Conservation (phyloP, 2,329 filamentous ascomycete species). For the Chaetomiaceae sp. region DNA sequence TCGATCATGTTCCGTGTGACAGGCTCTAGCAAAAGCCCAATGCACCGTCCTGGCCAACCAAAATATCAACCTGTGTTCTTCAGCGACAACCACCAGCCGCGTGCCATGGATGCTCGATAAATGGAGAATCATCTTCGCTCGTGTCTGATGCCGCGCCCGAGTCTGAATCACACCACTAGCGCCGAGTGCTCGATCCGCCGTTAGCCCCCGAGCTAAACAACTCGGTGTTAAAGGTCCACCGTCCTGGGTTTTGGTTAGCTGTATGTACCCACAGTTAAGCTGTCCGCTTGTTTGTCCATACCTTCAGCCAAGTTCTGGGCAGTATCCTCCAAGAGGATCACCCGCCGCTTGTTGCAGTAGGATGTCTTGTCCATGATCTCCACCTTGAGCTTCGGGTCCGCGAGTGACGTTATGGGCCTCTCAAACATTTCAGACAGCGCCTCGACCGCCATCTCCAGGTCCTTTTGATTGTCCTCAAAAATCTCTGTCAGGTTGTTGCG, state of each 20-base stretch:
- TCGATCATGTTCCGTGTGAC: not conserved
- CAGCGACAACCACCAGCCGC: too few species aligned
- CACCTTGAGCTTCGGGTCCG: constrained; percentile 85
- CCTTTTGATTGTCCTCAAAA: constrained; percentile 98
- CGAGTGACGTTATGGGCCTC: constrained; percentile 84
- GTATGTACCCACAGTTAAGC: not conserved
- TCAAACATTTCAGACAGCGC: constrained; percentile 99
- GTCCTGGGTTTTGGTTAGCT: constrained; percentile 35
- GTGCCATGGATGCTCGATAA: too few species aligned
- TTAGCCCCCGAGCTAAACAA: constrained; percentile 24
- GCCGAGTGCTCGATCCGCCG: constrained; percentile 27
- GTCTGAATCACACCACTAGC: constrained; percentile 18
- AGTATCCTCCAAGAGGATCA: constrained; percentile 88
- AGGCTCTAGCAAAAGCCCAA: constrained; percentile 8
- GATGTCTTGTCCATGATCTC: constrained; percentile 98
- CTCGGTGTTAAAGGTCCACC: constrained; percentile 45
- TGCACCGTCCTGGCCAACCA: constrained; percentile 8
- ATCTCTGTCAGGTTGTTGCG: constrained; percentile 95
- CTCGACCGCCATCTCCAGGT: constrained; percentile 95
- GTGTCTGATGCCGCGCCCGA: too few species aligned
- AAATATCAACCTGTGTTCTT: not conserved
- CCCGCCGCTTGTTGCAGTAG: constrained; percentile 87
- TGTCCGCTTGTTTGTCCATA: constrained; percentile 43
- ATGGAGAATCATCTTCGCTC: too few species aligned
- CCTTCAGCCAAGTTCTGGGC: constrained; percentile 87